phyloP scores from a whole-genome alignment of 164 flowering plant genomes.

The Vitis amurensis region DNA sequence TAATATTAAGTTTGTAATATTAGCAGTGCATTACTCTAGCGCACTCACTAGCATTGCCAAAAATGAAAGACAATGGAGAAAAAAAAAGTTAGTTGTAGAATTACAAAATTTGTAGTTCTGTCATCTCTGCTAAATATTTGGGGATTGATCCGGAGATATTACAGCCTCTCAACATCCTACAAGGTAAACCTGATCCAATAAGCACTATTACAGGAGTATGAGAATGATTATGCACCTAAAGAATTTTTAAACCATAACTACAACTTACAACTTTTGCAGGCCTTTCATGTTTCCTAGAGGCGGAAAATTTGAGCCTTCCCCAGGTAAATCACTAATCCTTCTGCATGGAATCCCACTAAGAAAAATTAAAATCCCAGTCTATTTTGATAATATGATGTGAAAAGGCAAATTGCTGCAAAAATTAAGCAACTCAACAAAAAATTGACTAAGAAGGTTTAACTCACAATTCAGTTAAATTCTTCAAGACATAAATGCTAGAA shows the following conservation, averaged over 20 bases:
- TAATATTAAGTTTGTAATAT: no score
- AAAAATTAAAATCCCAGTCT: not conserved
- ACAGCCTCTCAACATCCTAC: slow-evolving; percentile 44
- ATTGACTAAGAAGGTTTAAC: slow-evolving; percentile 8
- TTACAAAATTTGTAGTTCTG: slow-evolving; percentile 23
- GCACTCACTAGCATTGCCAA: no score
- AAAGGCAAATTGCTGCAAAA: not conserved
- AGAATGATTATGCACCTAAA: not conserved
- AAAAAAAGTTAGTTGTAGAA: not conserved
- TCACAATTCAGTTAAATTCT: slow-evolving; percentile 27
- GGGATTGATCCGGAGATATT: slow-evolving; percentile 36
- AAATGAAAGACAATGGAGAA: no score
- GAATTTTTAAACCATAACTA: not conserved
- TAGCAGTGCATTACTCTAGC: no score
- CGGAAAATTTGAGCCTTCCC: slow-evolving; percentile 31
- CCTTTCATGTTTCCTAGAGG: slow-evolving; percentile 20
- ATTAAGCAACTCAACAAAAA: not conserved
- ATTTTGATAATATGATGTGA: no score
- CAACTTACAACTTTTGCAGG: slow-evolving; percentile 29
- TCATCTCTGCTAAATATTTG: slow-evolving; percentile 10
- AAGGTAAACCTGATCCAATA: not conserved
- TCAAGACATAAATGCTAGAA: slow-evolving; percentile 11
- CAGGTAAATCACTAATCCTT: slow-evolving; percentile 38
- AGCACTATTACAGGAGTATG: not conserved
- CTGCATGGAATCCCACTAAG: slow-evolving; percentile 13